A percentile compares a stretch with the other conserved stretches of the same genome.
phyloP scores from a whole-genome alignment of 2,329 filamentous ascomycete species.

The Ceratocystis diversiconidia region DNA sequence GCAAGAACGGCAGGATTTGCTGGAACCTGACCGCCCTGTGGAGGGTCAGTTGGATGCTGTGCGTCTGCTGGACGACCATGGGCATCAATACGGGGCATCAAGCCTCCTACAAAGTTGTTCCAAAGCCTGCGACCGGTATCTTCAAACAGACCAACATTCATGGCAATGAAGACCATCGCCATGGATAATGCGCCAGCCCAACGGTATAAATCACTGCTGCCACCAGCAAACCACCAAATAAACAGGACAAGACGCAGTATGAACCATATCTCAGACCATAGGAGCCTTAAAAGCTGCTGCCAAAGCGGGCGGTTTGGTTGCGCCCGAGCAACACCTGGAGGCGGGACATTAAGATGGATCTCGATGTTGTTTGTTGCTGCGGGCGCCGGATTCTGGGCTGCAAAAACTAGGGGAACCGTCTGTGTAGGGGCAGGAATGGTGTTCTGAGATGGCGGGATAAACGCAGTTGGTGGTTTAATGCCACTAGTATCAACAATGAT shows the following conservation, averaged over 20 bases:
- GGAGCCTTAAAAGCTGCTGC: slow-evolving; percentile 28
- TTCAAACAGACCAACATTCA: slow-evolving; percentile 42
- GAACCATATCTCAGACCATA: slow-evolving; percentile 52
- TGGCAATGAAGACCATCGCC: slow-evolving; percentile 41
- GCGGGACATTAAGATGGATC: neutral
- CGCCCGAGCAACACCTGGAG: neutral
- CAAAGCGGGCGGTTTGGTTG: slow-evolving; percentile 10
- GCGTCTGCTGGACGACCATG: slow-evolving; percentile 28
- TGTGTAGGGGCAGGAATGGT: slow-evolving; percentile 3
- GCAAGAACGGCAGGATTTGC: slow-evolving; percentile 36
- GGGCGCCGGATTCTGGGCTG: neutral
- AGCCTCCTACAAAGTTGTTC: slow-evolving; percentile 39
- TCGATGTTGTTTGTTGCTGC: neutral
- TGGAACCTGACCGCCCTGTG: neutral
- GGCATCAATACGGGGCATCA: slow-evolving; percentile 32
- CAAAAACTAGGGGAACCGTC: neutral
- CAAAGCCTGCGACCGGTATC: slow-evolving; percentile 43
- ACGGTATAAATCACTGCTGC: slow-evolving; percentile 43
- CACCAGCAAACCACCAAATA: slow-evolving; percentile 50
- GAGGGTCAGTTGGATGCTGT: slow-evolving; percentile 21
- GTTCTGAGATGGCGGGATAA: neutral
- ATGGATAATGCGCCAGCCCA: slow-evolving; percentile 42
- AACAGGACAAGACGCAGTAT: slow-evolving; percentile 43
- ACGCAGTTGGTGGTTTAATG: neutral
- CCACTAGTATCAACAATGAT: slow-evolving; percentile 12